These are phyloP conservation scores for Nicotiana obtusifolia DNA, from an alignment of 257 asterid genomes.

Conservation along the genomic window DNA sequence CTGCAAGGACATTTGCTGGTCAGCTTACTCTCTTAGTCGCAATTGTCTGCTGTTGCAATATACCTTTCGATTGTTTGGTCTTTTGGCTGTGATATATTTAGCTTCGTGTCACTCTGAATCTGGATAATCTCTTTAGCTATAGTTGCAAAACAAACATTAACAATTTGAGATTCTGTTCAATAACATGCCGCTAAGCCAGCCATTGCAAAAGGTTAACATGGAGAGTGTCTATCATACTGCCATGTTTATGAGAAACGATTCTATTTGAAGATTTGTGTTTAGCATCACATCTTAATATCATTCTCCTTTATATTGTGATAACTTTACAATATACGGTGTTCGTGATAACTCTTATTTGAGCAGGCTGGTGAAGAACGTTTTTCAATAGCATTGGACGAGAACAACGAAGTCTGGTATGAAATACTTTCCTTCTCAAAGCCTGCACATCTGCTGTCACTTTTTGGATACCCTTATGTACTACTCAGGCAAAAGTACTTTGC, in stretches of 20 bases:
- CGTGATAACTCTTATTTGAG: constrained; percentile 1
- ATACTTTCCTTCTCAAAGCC: constrained; percentile 86
- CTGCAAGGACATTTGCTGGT: constrained; percentile 92
- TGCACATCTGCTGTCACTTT: constrained; percentile 50
- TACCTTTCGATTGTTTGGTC: not conserved
- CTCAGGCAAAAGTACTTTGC: constrained; percentile 78
- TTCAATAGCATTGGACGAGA: constrained; percentile 84
- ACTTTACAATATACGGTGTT: not conserved
- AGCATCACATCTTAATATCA: not conserved
- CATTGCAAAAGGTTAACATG: not conserved
- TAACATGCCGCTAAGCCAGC: not conserved
- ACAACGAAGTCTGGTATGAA: constrained; percentile 88
- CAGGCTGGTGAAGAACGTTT: constrained; percentile 99
- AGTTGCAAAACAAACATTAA: not conserved
- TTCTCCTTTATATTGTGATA: not conserved
- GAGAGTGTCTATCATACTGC: not conserved
- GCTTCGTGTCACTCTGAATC: not conserved
- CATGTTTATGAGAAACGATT: not conserved
- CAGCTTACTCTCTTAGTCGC: constrained; percentile 6
- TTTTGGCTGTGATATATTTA: not conserved
- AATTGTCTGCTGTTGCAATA: not conserved
- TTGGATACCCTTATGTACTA: constrained; percentile 81
- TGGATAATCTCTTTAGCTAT: not conserved
- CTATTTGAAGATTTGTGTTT: not conserved
- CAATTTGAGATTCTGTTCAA: not conserved